These are phyloP conservation scores for Obelidium mucronatum DNA, from an alignment of 192 early-diverging fungal species.

Conservation along the genomic window DNA sequence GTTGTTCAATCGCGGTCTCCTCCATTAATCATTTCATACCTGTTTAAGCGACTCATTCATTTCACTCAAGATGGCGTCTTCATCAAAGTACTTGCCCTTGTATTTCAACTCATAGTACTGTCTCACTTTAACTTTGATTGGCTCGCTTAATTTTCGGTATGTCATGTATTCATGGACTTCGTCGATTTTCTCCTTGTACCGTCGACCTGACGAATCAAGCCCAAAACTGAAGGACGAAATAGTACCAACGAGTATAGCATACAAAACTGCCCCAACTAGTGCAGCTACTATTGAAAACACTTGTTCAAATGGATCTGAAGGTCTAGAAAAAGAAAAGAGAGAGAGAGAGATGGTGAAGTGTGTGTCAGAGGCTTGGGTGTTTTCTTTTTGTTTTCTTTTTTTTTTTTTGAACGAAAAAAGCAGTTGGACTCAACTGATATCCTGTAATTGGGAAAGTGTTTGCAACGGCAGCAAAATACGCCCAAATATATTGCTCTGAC, in stretches of 20 bases:
- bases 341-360: too few species aligned
- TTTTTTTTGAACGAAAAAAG: constrained; percentile 6
- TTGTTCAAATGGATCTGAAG: constrained; percentile 43
- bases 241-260: constrained; percentile 55
- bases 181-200: constrained; percentile 58
- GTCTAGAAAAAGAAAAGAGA: constrained; percentile 34
- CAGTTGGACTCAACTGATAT: constrained; percentile 39
- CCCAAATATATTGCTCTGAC: constrained; percentile 50
- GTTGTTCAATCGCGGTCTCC: too few species aligned
- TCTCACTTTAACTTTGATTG: constrained; percentile 40
- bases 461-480: constrained; percentile 47
- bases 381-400: neutral
- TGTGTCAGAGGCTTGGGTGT: too few species aligned
- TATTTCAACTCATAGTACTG: constrained; percentile 60
- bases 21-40: too few species aligned
- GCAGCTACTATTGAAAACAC: constrained; percentile 41
- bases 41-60: constrained; percentile 54
- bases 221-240: constrained; percentile 59
- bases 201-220: constrained; percentile 53
- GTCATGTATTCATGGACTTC: constrained; percentile 63
- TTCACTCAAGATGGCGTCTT: constrained; percentile 50
- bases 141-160: constrained; percentile 46
- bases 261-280: constrained; percentile 48
- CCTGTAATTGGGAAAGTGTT: constrained; percentile 54
- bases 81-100: constrained; percentile 56